Evolutionary conservation across 495 filamentous ascomycete genomes (phyloP).

Genomic region (Penicillium paradoxum): DNA sequence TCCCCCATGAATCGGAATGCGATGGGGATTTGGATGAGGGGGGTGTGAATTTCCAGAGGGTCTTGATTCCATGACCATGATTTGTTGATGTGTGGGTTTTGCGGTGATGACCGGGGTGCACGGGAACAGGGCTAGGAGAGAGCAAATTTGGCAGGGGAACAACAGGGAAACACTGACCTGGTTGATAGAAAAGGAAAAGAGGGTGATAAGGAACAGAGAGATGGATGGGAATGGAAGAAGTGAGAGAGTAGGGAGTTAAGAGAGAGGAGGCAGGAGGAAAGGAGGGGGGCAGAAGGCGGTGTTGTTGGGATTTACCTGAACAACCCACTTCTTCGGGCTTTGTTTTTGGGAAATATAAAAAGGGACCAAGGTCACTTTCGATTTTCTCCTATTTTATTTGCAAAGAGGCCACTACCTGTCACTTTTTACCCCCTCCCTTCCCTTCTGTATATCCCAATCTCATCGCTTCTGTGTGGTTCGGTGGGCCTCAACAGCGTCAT

Average conservation of each 20-base stretch:
- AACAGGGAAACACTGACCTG: constrained; percentile 24
- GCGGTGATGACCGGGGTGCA: constrained; percentile 15
- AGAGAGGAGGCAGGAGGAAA: constrained; percentile 21
- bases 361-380: neutral
- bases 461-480: constrained; percentile 44
- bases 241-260: constrained; percentile 10
- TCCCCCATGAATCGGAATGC: constrained; percentile 7
- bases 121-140: constrained; percentile 11
- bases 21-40: constrained; percentile 3
- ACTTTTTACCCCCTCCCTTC: neutral
- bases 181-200: constrained; percentile 15
- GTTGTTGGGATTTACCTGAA: constrained; percentile 32
- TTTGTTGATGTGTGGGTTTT: constrained; percentile 8
- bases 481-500: constrained; percentile 43
- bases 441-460: neutral
- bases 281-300: constrained; percentile 28
- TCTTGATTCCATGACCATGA: neutral
- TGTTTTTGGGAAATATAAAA: neutral
- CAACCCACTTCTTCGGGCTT: constrained; percentile 2
- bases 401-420: neutral
- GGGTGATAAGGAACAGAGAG: constrained; percentile 15
- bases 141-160: constrained; percentile 13
- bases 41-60: neutral
- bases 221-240: constrained; percentile 11
- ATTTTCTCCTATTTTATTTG: neutral